Base-by-base conservation (phyloP, 1,284 basidiomycete genomes). In the Mycosarcoma mackinlayi region DNA sequence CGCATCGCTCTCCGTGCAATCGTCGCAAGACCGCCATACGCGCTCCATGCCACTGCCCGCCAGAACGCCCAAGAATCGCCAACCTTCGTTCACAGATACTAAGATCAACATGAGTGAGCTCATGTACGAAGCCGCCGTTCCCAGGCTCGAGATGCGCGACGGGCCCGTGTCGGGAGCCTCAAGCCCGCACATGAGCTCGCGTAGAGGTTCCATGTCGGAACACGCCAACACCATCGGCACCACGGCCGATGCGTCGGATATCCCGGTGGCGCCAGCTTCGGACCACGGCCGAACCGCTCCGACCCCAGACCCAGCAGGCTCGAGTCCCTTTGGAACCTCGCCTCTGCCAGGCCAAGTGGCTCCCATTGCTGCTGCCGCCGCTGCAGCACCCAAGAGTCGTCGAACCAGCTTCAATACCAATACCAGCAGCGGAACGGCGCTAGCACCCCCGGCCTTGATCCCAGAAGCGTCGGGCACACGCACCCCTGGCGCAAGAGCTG, bases 71-170 rank as follows among this genome's bases (percentile, higher is more conserved):
- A 59, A 58, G 24, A 52, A 35, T 16, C 64, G 64, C 9, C 75
- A 67, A 33, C 28, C 48, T 16, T 75, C 75, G 13, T 53, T 68
- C n/a, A 41, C 63, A 16, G 71, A 57, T 10, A 66, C 58, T 37
- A 72, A 68, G 52, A 64, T 77, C 50, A 77, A 71, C 56, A 77
- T 77, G 75, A 70, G 75, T 53, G 68, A 75, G 51, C 68, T 79
- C 44, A 79, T 79, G 74, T 62, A 69, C 42, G 77, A 79, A 46
- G 77, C 76, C 6, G 61, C 65, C 27, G 34, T 66, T 21, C 65
- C 69, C 6, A 72, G 48, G 47, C 66, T 68, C 19, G 65, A 68
- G 11, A 23, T 69, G 50, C 54, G 57, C 38, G 65, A 69, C 11
- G 65, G 42, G 0, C 23, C 35, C 44, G 24, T 61, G n/a, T 75